A percentile compares a stretch with the other conserved stretches of the same genome.
Conservation (phyloP, 192 early-diverging fungal genomes). For the Entophlyctis luteolus region DNA sequence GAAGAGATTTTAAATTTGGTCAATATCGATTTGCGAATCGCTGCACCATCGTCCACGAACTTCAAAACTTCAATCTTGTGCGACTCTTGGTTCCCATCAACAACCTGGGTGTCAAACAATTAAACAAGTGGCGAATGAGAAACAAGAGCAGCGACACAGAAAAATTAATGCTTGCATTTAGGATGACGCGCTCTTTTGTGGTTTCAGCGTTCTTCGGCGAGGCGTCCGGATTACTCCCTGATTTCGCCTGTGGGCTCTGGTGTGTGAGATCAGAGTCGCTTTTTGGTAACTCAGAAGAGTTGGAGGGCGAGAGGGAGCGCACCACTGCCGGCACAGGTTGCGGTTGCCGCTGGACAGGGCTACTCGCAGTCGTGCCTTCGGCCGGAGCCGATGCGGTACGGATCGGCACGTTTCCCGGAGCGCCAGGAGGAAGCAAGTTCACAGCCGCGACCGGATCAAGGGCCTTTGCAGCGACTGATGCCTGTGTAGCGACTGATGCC, state of each 20-base stretch:
- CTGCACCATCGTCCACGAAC: constrained; percentile 57
- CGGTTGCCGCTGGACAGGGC: background rate
- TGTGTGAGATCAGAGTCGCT: background rate
- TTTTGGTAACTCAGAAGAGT: background rate
- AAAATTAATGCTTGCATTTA: background rate
- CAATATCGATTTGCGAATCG: constrained; percentile 68
- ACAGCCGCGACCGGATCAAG: too few relatives aligned
- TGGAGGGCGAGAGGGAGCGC: background rate
- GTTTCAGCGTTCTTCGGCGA: background rate
- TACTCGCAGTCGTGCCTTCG: background rate
- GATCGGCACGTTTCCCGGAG: too few relatives aligned
- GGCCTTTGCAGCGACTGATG: too few relatives aligned
- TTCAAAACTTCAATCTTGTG: constrained; percentile 75
- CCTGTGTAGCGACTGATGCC: too few relatives aligned
- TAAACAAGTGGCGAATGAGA: background rate
- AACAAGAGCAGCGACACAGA: background rate
- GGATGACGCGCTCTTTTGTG: constrained; percentile 6
- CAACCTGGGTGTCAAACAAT: background rate
- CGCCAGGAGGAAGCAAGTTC: too few relatives aligned
- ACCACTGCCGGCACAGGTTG: background rate
- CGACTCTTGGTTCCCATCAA: constrained; percentile 40
- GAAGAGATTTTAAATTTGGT: constrained; percentile 76
- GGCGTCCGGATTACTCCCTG: background rate
- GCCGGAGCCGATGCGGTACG: too few relatives aligned
- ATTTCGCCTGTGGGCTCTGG: background rate